Base-by-base conservation (phyloP, 768 basidiomycete species). In the Pleurotus platypus region DNA sequence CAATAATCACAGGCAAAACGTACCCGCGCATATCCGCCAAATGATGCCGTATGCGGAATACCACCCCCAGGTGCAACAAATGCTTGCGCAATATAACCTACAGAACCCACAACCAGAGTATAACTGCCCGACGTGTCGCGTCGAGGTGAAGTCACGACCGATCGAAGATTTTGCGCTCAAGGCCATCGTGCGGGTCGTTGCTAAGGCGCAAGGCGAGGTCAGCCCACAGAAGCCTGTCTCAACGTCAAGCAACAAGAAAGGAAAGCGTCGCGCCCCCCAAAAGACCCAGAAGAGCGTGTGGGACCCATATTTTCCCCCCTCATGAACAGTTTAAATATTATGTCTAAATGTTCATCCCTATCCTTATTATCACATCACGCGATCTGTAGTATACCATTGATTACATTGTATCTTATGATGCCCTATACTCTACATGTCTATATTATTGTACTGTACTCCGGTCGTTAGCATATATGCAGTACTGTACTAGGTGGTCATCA, bases 61-160 rank as follows among this genome's bases (percentile, higher is more conserved):
- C 20, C 66, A 67, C 48, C 65, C 73, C 46, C 61, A 70, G 15
- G 46, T 70, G 39, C 61, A 61, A 59, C 67, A 61, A 59, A 62
- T 70, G 50, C 56, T 70, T 24, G 61, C 62, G 5, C 67, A 66
- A 37, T 26, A 62, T 30, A 63, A 69, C 35, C 74, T 58, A 22
- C 61, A 60, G 20, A 57, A 68, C 20, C 72, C 70, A 5, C 69
- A 74, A 37, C 86, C 85, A 0, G 65, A 76, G 27, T 89, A 86
- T 61, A 82, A 82, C 1, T 91, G 89, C 56, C 89, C 89, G 2
- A 81, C 80, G 4, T 91, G 89, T 62, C 76, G 89, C 51, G 71
- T 76, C 46, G 62, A 66, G 11, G 78, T 86, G 9, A 65, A 69
- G 27, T 73, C 64, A 11, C 76, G 73, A 18, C 89, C 89, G 0